Percentiles rank a stretch among this genome's conserved stretches.
phyloP scores from a whole-genome alignment of 2,329 filamentous ascomycete genomes.

The Claviceps sp. region DNA sequence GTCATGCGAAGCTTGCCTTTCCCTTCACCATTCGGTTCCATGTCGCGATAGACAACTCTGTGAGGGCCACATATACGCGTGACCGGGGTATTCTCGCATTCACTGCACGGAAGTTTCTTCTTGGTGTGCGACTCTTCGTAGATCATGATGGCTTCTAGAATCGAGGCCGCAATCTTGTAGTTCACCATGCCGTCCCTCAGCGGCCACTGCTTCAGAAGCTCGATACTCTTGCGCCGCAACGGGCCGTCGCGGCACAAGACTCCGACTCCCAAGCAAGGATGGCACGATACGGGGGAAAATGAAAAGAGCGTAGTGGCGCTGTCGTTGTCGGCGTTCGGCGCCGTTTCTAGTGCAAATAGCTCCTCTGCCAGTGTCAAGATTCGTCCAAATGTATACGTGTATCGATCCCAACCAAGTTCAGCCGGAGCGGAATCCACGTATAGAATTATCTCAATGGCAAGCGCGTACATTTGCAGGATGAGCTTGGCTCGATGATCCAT shows the following conservation, averaged over 20 bases:
- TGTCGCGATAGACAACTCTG: conserved; percentile 1
- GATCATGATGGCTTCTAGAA: not conserved
- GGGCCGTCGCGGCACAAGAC: conserved; percentile 1
- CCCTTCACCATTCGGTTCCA: not conserved
- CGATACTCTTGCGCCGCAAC: not conserved
- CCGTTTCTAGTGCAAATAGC: not conserved
- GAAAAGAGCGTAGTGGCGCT: not conserved
- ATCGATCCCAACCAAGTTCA: conserved; percentile 2
- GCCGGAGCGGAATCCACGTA: not conserved
- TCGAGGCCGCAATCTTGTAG: conserved; percentile 2
- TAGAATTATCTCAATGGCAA: conserved; percentile 1
- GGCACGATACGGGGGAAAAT: conserved; percentile 1
- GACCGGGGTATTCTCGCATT: not conserved
- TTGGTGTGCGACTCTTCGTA: not conserved
- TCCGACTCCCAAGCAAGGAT: conserved; percentile 1
- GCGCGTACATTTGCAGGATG: conserved; percentile 3
- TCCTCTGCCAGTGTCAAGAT: conserved; percentile 1
- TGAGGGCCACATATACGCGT: not conserved
- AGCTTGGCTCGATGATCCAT: not conserved
- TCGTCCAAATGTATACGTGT: conserved; percentile 1
- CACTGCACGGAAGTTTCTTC: not conserved
- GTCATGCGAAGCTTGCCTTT: not conserved
- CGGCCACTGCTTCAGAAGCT: conserved; percentile 1
- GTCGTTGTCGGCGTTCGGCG: not conserved
- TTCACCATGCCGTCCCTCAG: conserved; percentile 3